These are phyloP conservation scores for Lepiota brunneoincarnata DNA, from an alignment of 768 basidiomycete species.

Conservation along the genomic window DNA sequence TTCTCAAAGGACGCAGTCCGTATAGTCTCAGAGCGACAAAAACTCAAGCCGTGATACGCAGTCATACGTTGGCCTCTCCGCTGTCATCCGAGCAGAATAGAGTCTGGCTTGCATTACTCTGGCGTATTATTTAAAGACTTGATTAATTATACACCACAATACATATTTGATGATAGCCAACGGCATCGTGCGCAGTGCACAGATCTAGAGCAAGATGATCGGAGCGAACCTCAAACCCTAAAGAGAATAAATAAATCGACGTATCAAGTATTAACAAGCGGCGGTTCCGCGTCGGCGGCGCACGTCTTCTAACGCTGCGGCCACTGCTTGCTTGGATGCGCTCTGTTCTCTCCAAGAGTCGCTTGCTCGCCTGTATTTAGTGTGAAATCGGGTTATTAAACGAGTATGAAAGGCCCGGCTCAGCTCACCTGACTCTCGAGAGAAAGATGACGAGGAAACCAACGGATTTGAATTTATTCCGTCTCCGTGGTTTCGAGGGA, in stretches of 20 bases:
- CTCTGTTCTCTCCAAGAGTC: constrained; percentile 63
- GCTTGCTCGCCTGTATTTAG: constrained; percentile 51
- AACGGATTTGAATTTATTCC: constrained; percentile 53
- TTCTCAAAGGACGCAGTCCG: constrained; percentile 75
- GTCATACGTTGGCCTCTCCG: background rate
- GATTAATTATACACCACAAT: constrained; percentile 20
- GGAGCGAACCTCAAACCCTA: background rate
- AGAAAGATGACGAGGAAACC: constrained; percentile 64
- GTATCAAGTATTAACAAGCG: constrained; percentile 10
- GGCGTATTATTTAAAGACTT: constrained; percentile 11
- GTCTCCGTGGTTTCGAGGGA: constrained; percentile 34
- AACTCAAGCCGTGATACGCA: background rate
- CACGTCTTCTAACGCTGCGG: constrained; percentile 69
- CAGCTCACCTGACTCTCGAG: constrained; percentile 58
- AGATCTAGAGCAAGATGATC: constrained; percentile 11
- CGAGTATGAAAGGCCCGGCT: background rate
- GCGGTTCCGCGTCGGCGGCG: constrained; percentile 43
- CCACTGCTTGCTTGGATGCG: constrained; percentile 57
- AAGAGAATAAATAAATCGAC: constrained; percentile 3
- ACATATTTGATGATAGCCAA: background rate
- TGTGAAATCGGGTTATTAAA: background rate
- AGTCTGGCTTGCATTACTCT: background rate
- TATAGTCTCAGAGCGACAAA: constrained; percentile 33
- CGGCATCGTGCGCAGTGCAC: background rate
- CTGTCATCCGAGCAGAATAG: too few relatives aligned